Base-by-base conservation (phyloP, 768 basidiomycete species). In the Tephrocybe rancida region DNA sequence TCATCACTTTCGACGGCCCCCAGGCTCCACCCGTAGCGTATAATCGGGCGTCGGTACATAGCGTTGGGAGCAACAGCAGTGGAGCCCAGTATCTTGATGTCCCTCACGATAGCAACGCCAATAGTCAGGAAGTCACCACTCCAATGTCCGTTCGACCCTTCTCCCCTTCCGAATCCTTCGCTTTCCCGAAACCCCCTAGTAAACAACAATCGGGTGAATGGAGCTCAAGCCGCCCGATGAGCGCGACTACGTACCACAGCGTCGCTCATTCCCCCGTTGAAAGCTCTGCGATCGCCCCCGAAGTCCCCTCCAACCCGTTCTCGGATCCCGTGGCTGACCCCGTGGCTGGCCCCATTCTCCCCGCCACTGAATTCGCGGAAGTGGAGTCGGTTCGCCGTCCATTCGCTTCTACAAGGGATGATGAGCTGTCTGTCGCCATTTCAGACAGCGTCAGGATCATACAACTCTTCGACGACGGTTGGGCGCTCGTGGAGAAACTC, bases 71-170 rank as follows among this genome's bases (percentile, higher is more conserved):
- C 66, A 65, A 57, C 35, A 54, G 65, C 22, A 71, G 68, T 42
- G 75, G 77, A 7, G 63, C 73, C 0, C 81, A 82, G 47, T 79
- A 73, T 61, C 68, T 80, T 22, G 45, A 68, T 19, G 57, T 78
- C 14, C 45, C 57, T n/a, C n/a, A n/a, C 55, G 66, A 63, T 59
- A 61, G 37, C 49, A 59, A 29, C 44, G 18, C 55, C 19, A 62
- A 65, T 11, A 42, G 44, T 29, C 61, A 64, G n/a, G 71, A 70
- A 46, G 44, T 54, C n/a, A 54, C 64, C 3, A 78, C 82, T 0
- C 81, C 84, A 21, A 83, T 87, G 75, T 83, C 77, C 34, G 84
- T 85, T 18, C 81, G 83, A 35, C 85, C 84, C 2, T 87, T 86
- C 71, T 82, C 85, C 0, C 82, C 84, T 10, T 80, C 81, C 16